A percentile compares a stretch with the other conserved stretches of the same genome.
These are phyloP conservation scores for Moesziomyces parantarcticus DNA, from an alignment of 1,284 basidiomycete genomes.

Conservation along the genomic window DNA sequence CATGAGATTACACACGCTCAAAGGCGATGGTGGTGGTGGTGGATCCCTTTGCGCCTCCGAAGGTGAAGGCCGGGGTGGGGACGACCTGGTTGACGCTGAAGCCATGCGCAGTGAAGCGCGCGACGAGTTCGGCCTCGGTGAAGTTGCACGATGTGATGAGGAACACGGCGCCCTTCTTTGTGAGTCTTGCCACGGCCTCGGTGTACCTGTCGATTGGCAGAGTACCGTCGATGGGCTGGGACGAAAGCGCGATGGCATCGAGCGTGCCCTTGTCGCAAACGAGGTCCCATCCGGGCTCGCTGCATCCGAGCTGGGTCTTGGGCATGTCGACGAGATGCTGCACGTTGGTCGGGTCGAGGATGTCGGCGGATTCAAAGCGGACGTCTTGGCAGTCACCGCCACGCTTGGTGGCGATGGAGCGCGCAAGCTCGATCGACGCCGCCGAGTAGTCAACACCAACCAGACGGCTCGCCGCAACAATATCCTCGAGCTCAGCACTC, in stretches of 20 bases:
- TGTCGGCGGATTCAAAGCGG: conserved; percentile 63
- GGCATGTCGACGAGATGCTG: conserved; percentile 11
- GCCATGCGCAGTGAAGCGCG: conserved; percentile 71
- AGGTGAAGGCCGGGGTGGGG: conserved; percentile 58
- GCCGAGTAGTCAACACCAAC: conserved; percentile 85
- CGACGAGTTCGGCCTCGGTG: conserved; percentile 81
- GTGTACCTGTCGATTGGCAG: conserved; percentile 77
- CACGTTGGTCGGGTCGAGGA: conserved; percentile 51
- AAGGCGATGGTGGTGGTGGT: conserved; percentile 57
- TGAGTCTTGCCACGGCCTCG: conserved; percentile 72
- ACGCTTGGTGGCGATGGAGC: conserved; percentile 53
- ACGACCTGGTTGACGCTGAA: conserved; percentile 56
- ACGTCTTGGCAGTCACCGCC: conserved; percentile 56
- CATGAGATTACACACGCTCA: conserved; percentile 7
- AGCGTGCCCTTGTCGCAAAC: conserved; percentile 71
- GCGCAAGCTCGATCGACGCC: conserved; percentile 74
- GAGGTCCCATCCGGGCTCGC: conserved; percentile 60
- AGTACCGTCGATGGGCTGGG: conserved; percentile 73
- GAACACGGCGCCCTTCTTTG: conserved; percentile 75
- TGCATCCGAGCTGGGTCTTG: background rate
- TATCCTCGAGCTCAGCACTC: conserved; percentile 71
- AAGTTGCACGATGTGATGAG: conserved; percentile 89
- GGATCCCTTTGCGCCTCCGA: conserved; percentile 56
- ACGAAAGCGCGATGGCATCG: conserved; percentile 84
- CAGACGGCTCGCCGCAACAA: conserved; percentile 73